Evolutionary conservation across 352 stramenopile genomes (phyloP), one percentile per base, ranked within the genome.

Genomic region (Pythium guiyangense): DNA sequence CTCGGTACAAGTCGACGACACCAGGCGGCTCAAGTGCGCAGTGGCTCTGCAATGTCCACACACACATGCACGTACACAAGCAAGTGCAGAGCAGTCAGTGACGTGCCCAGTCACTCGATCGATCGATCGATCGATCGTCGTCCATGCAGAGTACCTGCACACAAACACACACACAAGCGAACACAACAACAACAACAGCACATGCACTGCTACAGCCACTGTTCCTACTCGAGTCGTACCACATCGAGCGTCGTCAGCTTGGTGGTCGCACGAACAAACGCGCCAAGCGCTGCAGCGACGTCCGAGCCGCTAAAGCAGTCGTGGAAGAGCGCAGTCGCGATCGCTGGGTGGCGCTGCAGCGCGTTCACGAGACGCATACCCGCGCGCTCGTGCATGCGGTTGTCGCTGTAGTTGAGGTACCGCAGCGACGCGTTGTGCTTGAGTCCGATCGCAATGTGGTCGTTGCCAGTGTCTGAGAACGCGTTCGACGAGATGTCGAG

Each of bases 331-430:
- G 59, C 70, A 0, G 65, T 84, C 51, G 79, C 56, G n/a, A 92
- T n/a, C 34, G 60, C 58, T 3, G 52, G 53, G 37, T 84, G 73
- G 4, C n/a, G 39, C 0, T 52, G 64, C 14, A 87, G 53, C 2
- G 77, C 70, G n/a, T 49, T 20, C 1, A 87, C 42, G 40, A 90
- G 17, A 10, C 44, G 55, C 18, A 76, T 50, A 18, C 63, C 77
- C 12, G 63, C 65, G 0, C 43, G 14, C 51, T 88, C 69, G n/a
- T 69, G 52, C 43, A 90, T 47, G 39, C 62, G 67, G 54, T 90
- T 92, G 48, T 88, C 79, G 44, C 64, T 75, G 54, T 81, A 90
- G 60, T 78, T 75, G 17, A 92, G 49, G 26, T 63, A 64, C 15
- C 60, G 68, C 8, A 90, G 54, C 22, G 74, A 71, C 9, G 34